A percentile compares a stretch with the other conserved stretches of the same genome.
These are phyloP conservation scores for Saccharomycopsis amapae DNA, from an alignment of 805 yeast genomes.

Conservation along the genomic window DNA sequence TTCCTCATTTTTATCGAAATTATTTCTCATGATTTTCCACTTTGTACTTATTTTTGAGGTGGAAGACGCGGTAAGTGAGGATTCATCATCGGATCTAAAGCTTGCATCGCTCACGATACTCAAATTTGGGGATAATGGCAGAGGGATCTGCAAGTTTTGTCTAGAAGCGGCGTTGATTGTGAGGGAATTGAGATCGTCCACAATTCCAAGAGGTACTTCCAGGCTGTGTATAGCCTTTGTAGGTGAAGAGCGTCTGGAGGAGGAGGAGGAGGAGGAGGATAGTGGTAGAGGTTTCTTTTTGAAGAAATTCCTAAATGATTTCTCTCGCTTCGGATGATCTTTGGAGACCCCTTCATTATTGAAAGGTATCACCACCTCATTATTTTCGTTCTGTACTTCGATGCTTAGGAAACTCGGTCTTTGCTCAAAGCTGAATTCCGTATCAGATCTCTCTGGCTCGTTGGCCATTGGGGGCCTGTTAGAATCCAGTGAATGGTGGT, in stretches of 20 bases:
- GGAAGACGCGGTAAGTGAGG: background rate
- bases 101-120: constrained; percentile 7
- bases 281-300: constrained; percentile 3
- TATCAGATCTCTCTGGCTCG: background rate
- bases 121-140: constrained; percentile 8
- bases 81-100: constrained; percentile 3
- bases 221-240: background rate
- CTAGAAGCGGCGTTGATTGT: too few relatives aligned
- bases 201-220: too few relatives aligned
- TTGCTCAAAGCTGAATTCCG: constrained; percentile 2
- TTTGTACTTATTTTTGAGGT: constrained; percentile 13
- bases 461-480: background rate
- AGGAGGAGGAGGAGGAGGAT: background rate
- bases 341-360: too few relatives aligned
- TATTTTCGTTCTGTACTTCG: constrained; percentile 1
- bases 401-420: background rate
- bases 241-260: background rate
- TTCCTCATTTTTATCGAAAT: constrained; percentile 19
- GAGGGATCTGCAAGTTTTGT: too few relatives aligned
- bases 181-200: too few relatives aligned
- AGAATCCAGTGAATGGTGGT: background rate
- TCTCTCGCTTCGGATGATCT: constrained; percentile 11
- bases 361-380: too few relatives aligned
- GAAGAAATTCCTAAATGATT: constrained; percentile 16
- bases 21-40: constrained; percentile 12